Evolutionary conservation across 1,139 yeast genomes (phyloP).

Genomic region (Taphrina confusa): DNA sequence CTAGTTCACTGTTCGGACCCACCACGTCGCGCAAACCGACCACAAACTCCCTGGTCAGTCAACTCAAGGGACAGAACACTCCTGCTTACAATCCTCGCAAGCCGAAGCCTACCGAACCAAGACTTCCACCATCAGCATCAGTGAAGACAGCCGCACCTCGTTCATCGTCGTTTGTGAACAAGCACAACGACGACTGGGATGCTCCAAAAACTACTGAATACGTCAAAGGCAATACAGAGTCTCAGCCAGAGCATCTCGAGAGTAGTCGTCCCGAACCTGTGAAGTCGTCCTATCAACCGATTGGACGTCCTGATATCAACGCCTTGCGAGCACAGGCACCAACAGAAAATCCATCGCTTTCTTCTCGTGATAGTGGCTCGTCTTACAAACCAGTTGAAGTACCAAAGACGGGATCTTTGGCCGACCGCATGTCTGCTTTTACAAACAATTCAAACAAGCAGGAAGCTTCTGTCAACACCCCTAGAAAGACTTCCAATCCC

Average conservation of each 20-base stretch:
- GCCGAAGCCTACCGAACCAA: conserved; percentile 41
- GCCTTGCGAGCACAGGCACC: conserved; percentile 51
- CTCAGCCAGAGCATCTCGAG: not conserved
- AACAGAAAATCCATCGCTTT: conserved; percentile 37
- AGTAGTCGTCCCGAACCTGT: conserved; percentile 40
- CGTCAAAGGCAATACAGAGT: conserved; percentile 41
- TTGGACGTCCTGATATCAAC: conserved; percentile 59
- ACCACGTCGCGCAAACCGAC: conserved; percentile 43
- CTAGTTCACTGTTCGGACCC: conserved; percentile 48
- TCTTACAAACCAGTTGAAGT: conserved; percentile 28
- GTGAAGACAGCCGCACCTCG: conserved; percentile 42
- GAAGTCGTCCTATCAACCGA: conserved; percentile 56
- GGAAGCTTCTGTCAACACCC: conserved; percentile 36
- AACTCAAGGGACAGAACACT: conserved; percentile 43
- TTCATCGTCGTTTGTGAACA: not conserved
- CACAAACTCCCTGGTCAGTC: conserved; percentile 43
- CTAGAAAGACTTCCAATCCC: conserved; percentile 27
- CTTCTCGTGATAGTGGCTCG: conserved; percentile 43
- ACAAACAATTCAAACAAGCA: conserved; percentile 25
- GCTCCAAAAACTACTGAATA: conserved; percentile 15
- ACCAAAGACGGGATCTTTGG: conserved; percentile 40
- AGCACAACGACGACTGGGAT: conserved; percentile 25
- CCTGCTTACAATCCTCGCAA: conserved; percentile 40
- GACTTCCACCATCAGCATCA: conserved; percentile 40
- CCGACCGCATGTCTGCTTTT: conserved; percentile 42